Evolutionary conservation across 1,284 basidiomycete species (phyloP).

Genomic region (Pseudozyma hubeiensis): DNA sequence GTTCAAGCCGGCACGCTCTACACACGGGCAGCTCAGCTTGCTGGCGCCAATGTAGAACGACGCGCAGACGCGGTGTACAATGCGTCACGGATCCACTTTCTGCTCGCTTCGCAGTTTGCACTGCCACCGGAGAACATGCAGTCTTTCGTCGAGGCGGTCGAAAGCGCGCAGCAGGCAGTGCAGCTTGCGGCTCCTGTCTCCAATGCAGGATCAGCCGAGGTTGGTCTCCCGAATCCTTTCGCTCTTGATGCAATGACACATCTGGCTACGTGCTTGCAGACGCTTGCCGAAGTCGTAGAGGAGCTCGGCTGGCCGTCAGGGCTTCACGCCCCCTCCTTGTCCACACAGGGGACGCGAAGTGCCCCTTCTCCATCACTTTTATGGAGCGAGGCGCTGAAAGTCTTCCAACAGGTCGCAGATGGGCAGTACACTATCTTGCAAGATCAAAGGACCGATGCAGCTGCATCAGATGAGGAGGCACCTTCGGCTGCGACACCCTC

Average conservation of each 20-base stretch:
- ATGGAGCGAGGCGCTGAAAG: slow-evolving; percentile 29
- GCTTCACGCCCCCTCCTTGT: slow-evolving; percentile 1
- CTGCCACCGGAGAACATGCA: slow-evolving; percentile 37
- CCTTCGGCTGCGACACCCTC: not conserved
- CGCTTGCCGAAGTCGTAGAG: slow-evolving; percentile 46
- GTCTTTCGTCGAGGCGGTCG: slow-evolving; percentile 30
- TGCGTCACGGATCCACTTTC: slow-evolving; percentile 46
- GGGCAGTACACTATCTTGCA: slow-evolving; percentile 31
- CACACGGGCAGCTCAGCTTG: slow-evolving; percentile 26
- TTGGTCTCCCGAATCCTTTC: slow-evolving; percentile 44
- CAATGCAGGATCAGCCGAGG: not conserved
- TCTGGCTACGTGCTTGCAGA: slow-evolving; percentile 36
- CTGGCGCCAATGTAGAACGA: slow-evolving; percentile 8
- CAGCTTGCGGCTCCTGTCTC: slow-evolving; percentile 28
- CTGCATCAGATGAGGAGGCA: not conserved
- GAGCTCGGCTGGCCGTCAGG: slow-evolving; percentile 45
- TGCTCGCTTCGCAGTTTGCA: slow-evolving; percentile 52
- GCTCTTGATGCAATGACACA: slow-evolving; percentile 46
- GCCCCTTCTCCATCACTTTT: slow-evolving; percentile 8
- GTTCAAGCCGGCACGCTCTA: slow-evolving; percentile 40
- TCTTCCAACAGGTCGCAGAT: slow-evolving; percentile 28
- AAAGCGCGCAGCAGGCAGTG: slow-evolving; percentile 22
- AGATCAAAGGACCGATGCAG: slow-evolving; percentile 24
- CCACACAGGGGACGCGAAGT: not conserved
- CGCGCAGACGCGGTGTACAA: slow-evolving; percentile 42